Conservation (phyloP, 2,329 filamentous ascomycete species). For the Ophiostoma himal-ulmi region DNA sequence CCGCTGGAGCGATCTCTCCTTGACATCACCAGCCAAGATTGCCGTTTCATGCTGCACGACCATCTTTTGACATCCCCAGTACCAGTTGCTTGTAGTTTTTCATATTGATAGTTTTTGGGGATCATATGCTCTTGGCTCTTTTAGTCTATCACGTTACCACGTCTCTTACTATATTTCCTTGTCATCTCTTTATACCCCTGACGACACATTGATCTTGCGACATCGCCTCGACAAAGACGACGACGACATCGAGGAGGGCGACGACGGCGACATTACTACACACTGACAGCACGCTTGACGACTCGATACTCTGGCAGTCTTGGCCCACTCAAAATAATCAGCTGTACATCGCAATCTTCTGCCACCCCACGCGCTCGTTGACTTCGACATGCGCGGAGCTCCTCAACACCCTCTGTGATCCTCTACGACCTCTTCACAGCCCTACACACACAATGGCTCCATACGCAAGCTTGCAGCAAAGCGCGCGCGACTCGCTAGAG, state of each 20-base stretch:
- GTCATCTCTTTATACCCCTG: background rate
- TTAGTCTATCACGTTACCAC: background rate
- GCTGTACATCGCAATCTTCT: background rate
- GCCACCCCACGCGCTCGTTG: background rate
- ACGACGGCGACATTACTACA: background rate
- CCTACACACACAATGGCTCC: constrained; percentile 34
- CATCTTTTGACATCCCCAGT: background rate
- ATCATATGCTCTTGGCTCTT: no score
- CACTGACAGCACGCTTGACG: background rate
- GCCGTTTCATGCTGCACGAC: background rate
- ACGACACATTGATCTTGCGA: background rate
- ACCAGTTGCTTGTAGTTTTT: background rate
- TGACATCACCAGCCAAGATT: constrained; percentile 13
- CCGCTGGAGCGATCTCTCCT: background rate
- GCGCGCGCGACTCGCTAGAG: constrained; percentile 84
- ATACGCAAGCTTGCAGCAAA: constrained; percentile 42
- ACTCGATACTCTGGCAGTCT: background rate
- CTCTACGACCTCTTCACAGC: background rate
- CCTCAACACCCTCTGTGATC: background rate
- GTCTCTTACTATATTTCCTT: background rate
- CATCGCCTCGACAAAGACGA: background rate
- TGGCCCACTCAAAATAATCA: background rate
- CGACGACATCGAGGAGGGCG: background rate
- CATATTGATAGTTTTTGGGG: background rate
- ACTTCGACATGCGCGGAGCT: constrained; percentile 4